phyloP scores from a whole-genome alignment of 2,329 filamentous ascomycete genomes.

The Neurospora crassa region DNA sequence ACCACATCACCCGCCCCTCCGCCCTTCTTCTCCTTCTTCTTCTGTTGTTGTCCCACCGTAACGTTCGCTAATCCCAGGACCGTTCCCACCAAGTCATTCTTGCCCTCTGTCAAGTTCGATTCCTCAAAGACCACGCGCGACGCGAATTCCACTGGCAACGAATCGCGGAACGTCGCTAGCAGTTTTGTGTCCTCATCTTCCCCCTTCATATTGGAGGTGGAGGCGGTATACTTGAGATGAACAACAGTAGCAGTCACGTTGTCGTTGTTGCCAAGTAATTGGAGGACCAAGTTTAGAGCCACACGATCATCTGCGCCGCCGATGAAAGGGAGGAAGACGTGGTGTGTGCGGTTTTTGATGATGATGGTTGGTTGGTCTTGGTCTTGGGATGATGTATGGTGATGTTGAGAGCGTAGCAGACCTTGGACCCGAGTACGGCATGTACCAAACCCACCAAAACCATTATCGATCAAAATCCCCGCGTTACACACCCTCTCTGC shows the following conservation, averaged over 20 bases:
- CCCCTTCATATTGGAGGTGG: background rate
- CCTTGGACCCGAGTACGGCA: background rate
- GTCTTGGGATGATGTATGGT: background rate
- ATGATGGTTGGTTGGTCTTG: conserved; percentile 39
- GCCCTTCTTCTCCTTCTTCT: too few relatives aligned
- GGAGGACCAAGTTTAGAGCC: conserved; percentile 71
- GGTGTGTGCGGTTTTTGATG: conserved; percentile 61
- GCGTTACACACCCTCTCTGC: conserved; percentile 49
- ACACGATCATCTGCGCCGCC: conserved; percentile 74
- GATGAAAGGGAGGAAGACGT: conserved; percentile 80
- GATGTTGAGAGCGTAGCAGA: conserved; percentile 42
- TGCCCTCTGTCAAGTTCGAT: conserved; percentile 29
- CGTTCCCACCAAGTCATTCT: conserved; percentile 33
- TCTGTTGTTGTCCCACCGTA: conserved; percentile 42
- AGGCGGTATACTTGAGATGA: conserved; percentile 35
- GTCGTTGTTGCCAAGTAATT: conserved; percentile 73
- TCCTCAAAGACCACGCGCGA: conserved; percentile 38
- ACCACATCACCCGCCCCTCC: conserved; percentile 48
- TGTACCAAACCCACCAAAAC: conserved; percentile 30
- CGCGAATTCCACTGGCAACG: conserved; percentile 23
- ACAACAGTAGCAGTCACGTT: conserved; percentile 71
- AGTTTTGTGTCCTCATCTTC: background rate
- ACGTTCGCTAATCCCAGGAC: conserved; percentile 41
- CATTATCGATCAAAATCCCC: conserved; percentile 70
- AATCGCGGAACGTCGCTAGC: conserved; percentile 22